These are phyloP conservation scores for Vaccinium corymbosum DNA, from an alignment of 148 eudicot genomes.

Conservation along the genomic window DNA sequence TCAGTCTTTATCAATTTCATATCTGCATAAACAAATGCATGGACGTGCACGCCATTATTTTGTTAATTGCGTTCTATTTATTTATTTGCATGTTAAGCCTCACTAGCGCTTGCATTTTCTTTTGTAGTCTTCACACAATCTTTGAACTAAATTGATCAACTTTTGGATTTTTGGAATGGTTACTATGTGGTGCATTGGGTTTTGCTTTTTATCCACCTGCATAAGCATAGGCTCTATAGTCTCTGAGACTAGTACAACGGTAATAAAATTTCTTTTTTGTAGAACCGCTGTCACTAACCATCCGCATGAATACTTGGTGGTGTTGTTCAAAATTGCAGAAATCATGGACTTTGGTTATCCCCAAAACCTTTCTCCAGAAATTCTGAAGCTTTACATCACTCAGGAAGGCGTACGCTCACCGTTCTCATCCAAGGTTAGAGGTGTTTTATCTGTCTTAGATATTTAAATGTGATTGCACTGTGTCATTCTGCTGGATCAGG, in stretches of 20 bases:
- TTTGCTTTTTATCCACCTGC: background rate
- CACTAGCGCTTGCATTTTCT: slow-evolving; percentile 5
- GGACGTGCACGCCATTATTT: background rate
- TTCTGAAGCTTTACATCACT: slow-evolving; percentile 92
- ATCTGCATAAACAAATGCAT: background rate
- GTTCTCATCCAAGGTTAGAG: slow-evolving; percentile 85
- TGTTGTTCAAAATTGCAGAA: slow-evolving; percentile 48
- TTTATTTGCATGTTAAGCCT: background rate
- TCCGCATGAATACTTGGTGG: background rate
- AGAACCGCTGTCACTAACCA: background rate
- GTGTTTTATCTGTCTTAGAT: background rate
- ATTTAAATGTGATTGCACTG: background rate
- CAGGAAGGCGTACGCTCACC: slow-evolving; percentile 98
- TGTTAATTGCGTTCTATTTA: background rate
- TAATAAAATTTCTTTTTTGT: background rate
- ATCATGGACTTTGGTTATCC: slow-evolving; percentile 99
- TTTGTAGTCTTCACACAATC: background rate
- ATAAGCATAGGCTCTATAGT: background rate
- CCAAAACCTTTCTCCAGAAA: slow-evolving; percentile 95
- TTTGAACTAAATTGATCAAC: background rate
- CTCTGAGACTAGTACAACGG: background rate
- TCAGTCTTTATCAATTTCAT: background rate
- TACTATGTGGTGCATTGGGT: background rate
- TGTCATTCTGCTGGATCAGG: background rate
- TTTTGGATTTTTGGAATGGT: background rate